Evolutionary conservation across 2,329 filamentous ascomycete genomes (phyloP).

Genomic region (Phaeoacremonium minimum): DNA sequence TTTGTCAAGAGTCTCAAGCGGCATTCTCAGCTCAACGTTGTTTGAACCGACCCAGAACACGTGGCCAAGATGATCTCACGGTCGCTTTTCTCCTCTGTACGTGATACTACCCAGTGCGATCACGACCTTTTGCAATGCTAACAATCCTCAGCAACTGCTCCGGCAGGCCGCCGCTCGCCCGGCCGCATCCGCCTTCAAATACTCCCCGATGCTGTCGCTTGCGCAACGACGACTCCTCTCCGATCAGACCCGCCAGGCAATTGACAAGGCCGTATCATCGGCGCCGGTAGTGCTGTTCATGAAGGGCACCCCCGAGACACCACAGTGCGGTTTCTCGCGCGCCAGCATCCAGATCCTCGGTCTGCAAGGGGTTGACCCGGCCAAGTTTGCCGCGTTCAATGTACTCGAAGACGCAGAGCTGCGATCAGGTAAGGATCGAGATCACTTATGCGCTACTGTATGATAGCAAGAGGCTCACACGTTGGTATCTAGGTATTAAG

Average conservation of each 20-base stretch:
- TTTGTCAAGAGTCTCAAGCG: no score
- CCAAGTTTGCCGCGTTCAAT: conserved; percentile 97
- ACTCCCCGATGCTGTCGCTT: conserved; percentile 12
- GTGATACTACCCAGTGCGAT: background rate
- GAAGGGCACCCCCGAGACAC: conserved; percentile 81
- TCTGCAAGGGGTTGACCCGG: conserved; percentile 88
- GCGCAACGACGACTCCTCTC: conserved; percentile 65
- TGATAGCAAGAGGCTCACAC: conserved; percentile 3
- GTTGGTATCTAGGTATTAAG: conserved; percentile 70
- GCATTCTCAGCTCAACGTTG: no score
- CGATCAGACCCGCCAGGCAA: conserved; percentile 72
- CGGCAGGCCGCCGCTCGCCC: conserved; percentile 7
- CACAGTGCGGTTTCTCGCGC: conserved; percentile 84
- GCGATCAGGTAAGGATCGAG: conserved; percentile 59
- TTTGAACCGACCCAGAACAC: no score
- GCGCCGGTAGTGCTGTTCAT: conserved; percentile 95
- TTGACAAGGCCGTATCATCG: conserved; percentile 83
- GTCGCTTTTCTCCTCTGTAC: conserved; percentile 9
- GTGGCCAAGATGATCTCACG: conserved; percentile 10
- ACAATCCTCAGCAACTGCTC: conserved; percentile 7
- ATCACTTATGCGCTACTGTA: background rate
- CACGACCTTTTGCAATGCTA: background rate
- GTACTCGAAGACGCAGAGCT: conserved; percentile 89
- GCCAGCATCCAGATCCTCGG: conserved; percentile 93
- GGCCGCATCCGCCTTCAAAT: conserved; percentile 5